Percentiles rank a stretch among this genome's conserved stretches.
phyloP scores from a whole-genome alignment of 805 yeast genomes.

The Yarrowia phangngaensis region DNA sequence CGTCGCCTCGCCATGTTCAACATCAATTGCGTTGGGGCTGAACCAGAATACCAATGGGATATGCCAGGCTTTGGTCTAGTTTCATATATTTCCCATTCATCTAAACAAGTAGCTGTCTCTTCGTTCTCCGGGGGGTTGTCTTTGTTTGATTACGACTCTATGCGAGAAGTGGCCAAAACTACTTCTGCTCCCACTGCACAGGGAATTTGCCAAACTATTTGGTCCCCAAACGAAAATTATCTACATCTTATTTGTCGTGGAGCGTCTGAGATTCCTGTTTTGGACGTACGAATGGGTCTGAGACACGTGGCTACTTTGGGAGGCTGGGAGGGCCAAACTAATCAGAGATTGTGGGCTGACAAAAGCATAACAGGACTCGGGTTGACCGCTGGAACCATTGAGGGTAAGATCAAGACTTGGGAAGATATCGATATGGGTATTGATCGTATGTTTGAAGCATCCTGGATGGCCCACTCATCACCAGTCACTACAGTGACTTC shows the following conservation, averaged over 20 bases:
- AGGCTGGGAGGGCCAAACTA: constrained; percentile 30
- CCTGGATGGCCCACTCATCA: constrained; percentile 29
- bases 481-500: constrained; percentile 27
- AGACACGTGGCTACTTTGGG: constrained; percentile 27
- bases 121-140: constrained; percentile 1
- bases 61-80: constrained; percentile 6
- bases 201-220: constrained; percentile 32
- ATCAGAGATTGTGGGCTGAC: constrained; percentile 31
- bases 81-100: neutral
- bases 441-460: constrained; percentile 1
- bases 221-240: constrained; percentile 31
- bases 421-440: constrained; percentile 25
- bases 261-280: constrained; percentile 28
- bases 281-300: constrained; percentile 32
- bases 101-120: constrained; percentile 13
- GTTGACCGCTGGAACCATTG: constrained; percentile 27
- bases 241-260: constrained; percentile 29
- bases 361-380: constrained; percentile 27
- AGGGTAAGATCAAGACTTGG: constrained; percentile 27
- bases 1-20: constrained; percentile 20
- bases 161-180: constrained; percentile 1
- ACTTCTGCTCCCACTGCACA: constrained; percentile 22
- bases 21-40: constrained; percentile 25
- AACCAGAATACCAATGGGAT: constrained; percentile 27
- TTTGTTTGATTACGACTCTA: constrained; percentile 1